These are phyloP conservation scores for Phylloporus sp. DNA, from an alignment of 768 basidiomycete species.

Conservation along the genomic window DNA sequence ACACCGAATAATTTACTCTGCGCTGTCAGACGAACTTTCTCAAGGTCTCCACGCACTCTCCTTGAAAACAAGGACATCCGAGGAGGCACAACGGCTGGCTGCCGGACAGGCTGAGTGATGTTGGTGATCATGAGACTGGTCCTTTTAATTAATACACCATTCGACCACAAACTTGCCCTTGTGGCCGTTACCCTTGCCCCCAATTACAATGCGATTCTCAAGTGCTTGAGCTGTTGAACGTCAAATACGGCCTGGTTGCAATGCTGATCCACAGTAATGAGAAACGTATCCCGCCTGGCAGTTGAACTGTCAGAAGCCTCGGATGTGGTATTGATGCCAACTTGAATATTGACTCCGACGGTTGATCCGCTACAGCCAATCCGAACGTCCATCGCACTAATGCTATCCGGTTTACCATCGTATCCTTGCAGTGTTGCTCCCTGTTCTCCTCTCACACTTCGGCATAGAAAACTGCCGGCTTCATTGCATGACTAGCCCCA, in stretches of 20 bases:
- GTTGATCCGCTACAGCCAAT: constrained; percentile 30
- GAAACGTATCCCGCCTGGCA: constrained; percentile 8
- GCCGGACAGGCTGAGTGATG: constrained; percentile 21
- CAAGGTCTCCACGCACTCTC: constrained; percentile 76
- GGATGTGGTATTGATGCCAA: constrained; percentile 7
- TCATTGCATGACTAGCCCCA: constrained; percentile 9
- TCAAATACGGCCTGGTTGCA: constrained; percentile 10
- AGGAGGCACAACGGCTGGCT: constrained; percentile 37
- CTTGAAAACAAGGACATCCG: constrained; percentile 66
- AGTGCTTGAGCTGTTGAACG: constrained; percentile 3
- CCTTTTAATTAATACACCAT: constrained; percentile 28
- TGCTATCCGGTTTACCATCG: constrained; percentile 6
- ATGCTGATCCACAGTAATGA: constrained; percentile 17
- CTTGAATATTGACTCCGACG: constrained; percentile 15
- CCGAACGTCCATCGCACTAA: constrained; percentile 8
- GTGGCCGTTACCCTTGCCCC: constrained; percentile 15
- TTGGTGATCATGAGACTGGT: constrained; percentile 28
- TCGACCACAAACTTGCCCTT: constrained; percentile 18
- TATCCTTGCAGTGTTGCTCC: constrained; percentile 8
- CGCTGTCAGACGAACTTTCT: constrained; percentile 66
- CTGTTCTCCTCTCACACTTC: constrained; percentile 12
- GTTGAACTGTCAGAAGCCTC: background rate
- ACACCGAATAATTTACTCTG: constrained; percentile 74
- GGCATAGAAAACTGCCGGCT: constrained; percentile 22
- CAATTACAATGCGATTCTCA: constrained; percentile 19